Evolutionary conservation across 495 filamentous ascomycete genomes (phyloP), one percentile per base, ranked within the genome.

Genomic region (Penicillium argentinense): DNA sequence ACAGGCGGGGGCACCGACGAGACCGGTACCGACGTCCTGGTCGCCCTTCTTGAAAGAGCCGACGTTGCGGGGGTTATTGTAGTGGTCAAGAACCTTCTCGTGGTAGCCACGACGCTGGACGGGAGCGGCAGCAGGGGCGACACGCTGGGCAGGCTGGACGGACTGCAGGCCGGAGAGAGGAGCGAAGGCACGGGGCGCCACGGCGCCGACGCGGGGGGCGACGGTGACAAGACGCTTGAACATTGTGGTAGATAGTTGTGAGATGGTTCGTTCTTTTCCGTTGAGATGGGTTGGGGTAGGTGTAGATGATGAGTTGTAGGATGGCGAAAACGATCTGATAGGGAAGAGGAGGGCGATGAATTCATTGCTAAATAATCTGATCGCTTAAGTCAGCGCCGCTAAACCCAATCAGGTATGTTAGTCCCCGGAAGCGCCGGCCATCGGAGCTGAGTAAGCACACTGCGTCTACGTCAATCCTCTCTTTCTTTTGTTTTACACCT

Each of bases 1-100:
- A 65, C 87, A 79, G 42, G 66, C 66, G 37, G 91, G 91, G n/a
- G 93, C 93, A 43, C 93, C 93, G 37, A 98, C 95, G 33, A 99
- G 85, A 4, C 95, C 95, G 5, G 95, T 97, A 49, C 93, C 95
- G n/a, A 99, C 91, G 46, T 93, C 88, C 34, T 70, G 66, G 58
- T 92, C 88, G 42, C 80, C 82, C 74, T 95, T 95, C 59, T 83
- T 72, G 78, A 99, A 84, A 38, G 88, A 91, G 25, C 95, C 95
- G 50, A 97, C 93, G 68, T 97, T 97, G 34, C 92, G 87, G 30
- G 92, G 92, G 54, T 83, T 83, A 61, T 82, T 87, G 75, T 97
- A 97, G 77, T 97, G 93, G 63, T 97, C 92, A 42, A 97, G 80
- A 55, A 97, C 81, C 76, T 84, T 84, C 62, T 84, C 81, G 56